Evolutionary conservation across 1,139 yeast species (phyloP), one percentile per base, ranked within the genome.

Genomic region (Sugiyamaella pinicola): DNA sequence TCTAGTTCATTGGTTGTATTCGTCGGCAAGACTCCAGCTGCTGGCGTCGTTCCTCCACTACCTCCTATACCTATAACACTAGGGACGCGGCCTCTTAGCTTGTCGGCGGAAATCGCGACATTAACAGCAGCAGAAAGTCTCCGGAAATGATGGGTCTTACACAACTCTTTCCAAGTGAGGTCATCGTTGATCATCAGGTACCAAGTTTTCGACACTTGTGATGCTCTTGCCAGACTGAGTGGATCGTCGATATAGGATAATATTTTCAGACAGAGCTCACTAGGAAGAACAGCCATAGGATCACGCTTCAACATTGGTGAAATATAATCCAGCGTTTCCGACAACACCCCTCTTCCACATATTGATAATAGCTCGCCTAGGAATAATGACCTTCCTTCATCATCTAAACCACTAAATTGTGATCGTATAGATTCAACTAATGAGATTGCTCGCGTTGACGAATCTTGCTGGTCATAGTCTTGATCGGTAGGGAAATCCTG

Each of bases 211-310:
- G 75, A 72, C n/a, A 74, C 78, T 55, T 74, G 77, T 7, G 76
- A 69, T 1, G 77, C 76, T 3, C 75, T 64, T 9, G 77, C 76
- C 29, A 74, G 63, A 7, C 76, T 67, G 52, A 61, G 54, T 13
- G 78, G 76, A 57, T 74, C 77, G 47, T 89, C 96, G 63, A 93
- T 74, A 69, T 86, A 89, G 58, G 96, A 86, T 49, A 93, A 74
- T 45, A 93, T 86, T 64, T 89, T 87, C 53, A 91, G 77, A 1
- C 96, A 82, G 38, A 93, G 74, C 67, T 93, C 99, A 61, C 81
- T 78, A 2, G 99, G 99, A 49, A 93, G 75, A 12, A 87, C 82
- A 38, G 84, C 78, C 55, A 93, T 84, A 62, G 93, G 95, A 69
- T 93, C 99, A 55, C 88, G 85, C 61, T 88, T 83, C 54, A 93